Conservation (phyloP, 2,329 filamentous ascomycete genomes). For the Fusarium oligoseptatum region DNA sequence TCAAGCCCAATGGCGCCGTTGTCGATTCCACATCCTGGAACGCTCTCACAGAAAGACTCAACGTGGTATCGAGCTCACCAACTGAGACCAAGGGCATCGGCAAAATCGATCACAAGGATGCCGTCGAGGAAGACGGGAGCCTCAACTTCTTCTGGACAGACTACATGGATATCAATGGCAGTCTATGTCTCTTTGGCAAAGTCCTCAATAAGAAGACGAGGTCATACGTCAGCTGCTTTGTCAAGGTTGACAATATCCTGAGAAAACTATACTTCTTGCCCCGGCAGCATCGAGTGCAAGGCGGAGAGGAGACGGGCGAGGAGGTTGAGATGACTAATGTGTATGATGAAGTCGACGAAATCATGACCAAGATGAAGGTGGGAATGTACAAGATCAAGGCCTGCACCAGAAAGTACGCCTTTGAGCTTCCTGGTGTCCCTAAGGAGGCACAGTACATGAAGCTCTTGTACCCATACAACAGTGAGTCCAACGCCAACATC, state of each 20-base stretch:
- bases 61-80: constrained; percentile 82
- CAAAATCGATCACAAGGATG: constrained; percentile 86
- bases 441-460: constrained; percentile 94
- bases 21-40: constrained; percentile 92
- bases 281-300: constrained; percentile 69
- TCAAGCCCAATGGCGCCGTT: constrained; percentile 67
- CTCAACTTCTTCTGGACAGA: constrained; percentile 97
- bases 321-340: constrained; percentile 90
- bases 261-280: constrained; percentile 95
- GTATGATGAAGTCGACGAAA: constrained; percentile 86
- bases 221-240: constrained; percentile 88
- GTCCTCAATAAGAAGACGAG: constrained; percentile 89
- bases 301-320: constrained; percentile 78
- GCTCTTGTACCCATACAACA: constrained; percentile 94
- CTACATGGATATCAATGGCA: constrained; percentile 92
- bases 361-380: constrained; percentile 91
- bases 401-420: constrained; percentile 92
- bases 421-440: constrained; percentile 88
- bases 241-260: constrained; percentile 95
- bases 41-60: constrained; percentile 85
- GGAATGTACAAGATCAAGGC: constrained; percentile 94
- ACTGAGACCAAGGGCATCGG: constrained; percentile 75
- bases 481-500: constrained; percentile 50
- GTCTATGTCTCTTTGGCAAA: constrained; percentile 94
- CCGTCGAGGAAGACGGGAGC: constrained; percentile 93